Evolutionary conservation across 805 yeast genomes (phyloP).

Genomic region (Myxozyma neotropica): DNA sequence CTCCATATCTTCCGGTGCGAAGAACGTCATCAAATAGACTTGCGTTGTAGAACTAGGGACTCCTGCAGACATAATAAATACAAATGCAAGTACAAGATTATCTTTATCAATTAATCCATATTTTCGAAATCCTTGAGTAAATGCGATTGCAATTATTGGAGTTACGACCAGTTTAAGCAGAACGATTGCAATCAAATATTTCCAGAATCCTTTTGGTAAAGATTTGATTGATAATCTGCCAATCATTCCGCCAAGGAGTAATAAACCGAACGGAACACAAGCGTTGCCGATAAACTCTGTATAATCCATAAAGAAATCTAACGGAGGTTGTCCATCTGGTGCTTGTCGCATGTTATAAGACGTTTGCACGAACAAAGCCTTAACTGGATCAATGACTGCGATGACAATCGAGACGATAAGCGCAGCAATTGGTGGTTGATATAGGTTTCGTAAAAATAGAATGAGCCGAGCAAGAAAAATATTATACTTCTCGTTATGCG

Average conservation of each 20-base stretch:
- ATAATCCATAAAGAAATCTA: conserved; percentile 82
- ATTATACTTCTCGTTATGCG: neutral
- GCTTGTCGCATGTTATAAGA: conserved; percentile 62
- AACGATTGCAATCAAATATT: conserved; percentile 61
- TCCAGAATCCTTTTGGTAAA: conserved; percentile 68
- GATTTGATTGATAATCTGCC: conserved; percentile 65
- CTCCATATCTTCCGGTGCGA: conserved; percentile 64
- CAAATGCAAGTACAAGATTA: conserved; percentile 66
- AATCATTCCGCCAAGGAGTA: conserved; percentile 83
- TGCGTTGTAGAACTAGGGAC: conserved; percentile 88
- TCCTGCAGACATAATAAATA: conserved; percentile 72
- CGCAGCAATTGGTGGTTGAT: conserved; percentile 72
- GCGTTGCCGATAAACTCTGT: conserved; percentile 81
- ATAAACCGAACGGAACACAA: conserved; percentile 82
- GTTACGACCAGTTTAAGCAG: conserved; percentile 61
- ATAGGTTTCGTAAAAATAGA: conserved; percentile 51
- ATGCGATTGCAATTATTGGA: conserved; percentile 77
- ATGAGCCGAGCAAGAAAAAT: conserved; percentile 16
- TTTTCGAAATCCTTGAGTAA: conserved; percentile 60
- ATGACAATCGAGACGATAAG: conserved; percentile 65
- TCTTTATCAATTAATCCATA: conserved; percentile 64
- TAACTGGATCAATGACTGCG: conserved; percentile 86
- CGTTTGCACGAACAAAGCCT: conserved; percentile 61
- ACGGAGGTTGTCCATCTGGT: conserved; percentile 82
- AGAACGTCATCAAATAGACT: conserved; percentile 85